phyloP scores from a whole-genome alignment of 495 filamentous ascomycete genomes.

The Parathielavia hyrcaniae region DNA sequence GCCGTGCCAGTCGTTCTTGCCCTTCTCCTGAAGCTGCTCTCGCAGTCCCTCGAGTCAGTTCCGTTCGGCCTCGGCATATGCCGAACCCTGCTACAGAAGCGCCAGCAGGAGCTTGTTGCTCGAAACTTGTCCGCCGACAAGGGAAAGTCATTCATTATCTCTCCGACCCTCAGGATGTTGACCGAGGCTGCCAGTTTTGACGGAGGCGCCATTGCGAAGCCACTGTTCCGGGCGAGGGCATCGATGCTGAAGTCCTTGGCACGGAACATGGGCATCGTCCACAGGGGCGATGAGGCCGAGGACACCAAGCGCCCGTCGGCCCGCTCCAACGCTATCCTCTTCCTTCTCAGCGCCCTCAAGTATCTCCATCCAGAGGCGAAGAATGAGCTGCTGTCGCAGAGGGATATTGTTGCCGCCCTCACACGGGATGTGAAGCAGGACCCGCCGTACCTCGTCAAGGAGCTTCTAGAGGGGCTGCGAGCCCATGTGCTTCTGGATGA shows the following conservation, averaged over 20 bases:
- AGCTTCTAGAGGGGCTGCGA: conserved; percentile 60
- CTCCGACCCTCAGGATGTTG: conserved; percentile 71
- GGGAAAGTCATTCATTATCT: conserved; percentile 76
- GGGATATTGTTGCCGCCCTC: conserved; percentile 60
- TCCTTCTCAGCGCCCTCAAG: conserved; percentile 66
- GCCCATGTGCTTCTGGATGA: conserved; percentile 62
- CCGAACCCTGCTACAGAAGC: conserved; percentile 64
- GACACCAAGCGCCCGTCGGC: conserved; percentile 58
- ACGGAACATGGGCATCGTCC: conserved; percentile 51
- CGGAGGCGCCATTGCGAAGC: conserved; percentile 66
- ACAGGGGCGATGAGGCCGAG: conserved; percentile 48
- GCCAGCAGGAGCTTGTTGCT: conserved; percentile 64
- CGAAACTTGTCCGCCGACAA: conserved; percentile 65
- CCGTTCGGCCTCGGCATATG: conserved; percentile 66
- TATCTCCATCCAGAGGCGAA: conserved; percentile 65
- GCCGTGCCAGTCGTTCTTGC: conserved; percentile 69
- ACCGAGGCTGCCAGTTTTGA: conserved; percentile 74
- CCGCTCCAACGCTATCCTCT: conserved; percentile 67
- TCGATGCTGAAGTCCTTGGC: conserved; percentile 68
- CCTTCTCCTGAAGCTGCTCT: conserved; percentile 67
- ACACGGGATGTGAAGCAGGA: conserved; percentile 68
- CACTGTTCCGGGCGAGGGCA: conserved; percentile 61
- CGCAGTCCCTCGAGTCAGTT: conserved; percentile 60
- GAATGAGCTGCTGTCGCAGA: conserved; percentile 65
- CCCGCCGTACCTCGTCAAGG: conserved; percentile 58